phyloP scores from a whole-genome alignment of 2,329 filamentous ascomycete species.

The Talaromyces amestolkiae region DNA sequence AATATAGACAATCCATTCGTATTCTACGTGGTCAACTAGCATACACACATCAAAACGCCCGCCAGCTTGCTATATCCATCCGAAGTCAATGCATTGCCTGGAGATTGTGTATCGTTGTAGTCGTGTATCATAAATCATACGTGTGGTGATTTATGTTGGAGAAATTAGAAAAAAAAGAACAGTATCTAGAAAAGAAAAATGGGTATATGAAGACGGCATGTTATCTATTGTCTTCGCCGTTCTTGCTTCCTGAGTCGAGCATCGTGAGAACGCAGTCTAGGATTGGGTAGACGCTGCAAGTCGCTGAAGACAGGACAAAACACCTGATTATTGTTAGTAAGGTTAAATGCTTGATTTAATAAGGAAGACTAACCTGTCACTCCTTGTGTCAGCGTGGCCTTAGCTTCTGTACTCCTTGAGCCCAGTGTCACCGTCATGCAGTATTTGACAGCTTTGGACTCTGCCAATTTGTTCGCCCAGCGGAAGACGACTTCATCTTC shows the following conservation, averaged over 20 bases:
- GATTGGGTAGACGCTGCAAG: slow-evolving; percentile 37
- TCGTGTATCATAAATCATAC: slow-evolving; percentile 12
- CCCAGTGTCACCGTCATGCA: slow-evolving; percentile 86
- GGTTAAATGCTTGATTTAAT: slow-evolving; percentile 6
- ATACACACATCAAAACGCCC: slow-evolving; percentile 3
- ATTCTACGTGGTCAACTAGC: slow-evolving; percentile 1
- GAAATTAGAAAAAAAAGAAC: background rate
- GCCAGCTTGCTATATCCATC: slow-evolving; percentile 1
- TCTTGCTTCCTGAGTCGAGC: background rate
- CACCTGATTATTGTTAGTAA: slow-evolving; percentile 37
- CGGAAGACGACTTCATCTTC: slow-evolving; percentile 93
- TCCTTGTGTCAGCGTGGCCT: slow-evolving; percentile 81
- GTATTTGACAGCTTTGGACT: slow-evolving; percentile 59
- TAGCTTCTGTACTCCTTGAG: slow-evolving; percentile 82
- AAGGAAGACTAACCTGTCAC: slow-evolving; percentile 67
- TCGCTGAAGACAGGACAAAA: slow-evolving; percentile 54
- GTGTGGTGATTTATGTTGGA: slow-evolving; percentile 4
- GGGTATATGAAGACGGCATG: background rate
- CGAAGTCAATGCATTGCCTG: background rate
- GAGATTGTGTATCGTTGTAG: slow-evolving; percentile 10
- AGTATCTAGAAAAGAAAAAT: background rate
- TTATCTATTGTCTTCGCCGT: background rate
- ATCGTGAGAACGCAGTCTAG: background rate
- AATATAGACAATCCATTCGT: background rate
- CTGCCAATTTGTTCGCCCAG: slow-evolving; percentile 79